Percentiles rank a stretch among this genome's conserved stretches.
Evolutionary conservation across 495 filamentous ascomycete species (phyloP).

Genomic region (Podospora australis): DNA sequence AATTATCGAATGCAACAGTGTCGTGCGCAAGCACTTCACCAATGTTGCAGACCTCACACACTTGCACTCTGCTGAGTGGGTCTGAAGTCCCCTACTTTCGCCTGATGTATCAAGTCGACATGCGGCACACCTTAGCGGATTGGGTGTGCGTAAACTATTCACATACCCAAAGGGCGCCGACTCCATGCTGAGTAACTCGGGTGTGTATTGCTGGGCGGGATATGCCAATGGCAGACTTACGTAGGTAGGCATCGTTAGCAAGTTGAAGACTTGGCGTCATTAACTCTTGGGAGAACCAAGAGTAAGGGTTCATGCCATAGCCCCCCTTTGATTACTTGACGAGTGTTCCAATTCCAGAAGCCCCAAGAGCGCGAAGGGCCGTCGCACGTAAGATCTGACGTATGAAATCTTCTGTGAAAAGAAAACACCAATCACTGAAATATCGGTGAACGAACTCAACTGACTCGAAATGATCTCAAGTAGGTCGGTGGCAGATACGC

Average conservation of each 20-base stretch:
- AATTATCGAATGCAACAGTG: too few relatives aligned
- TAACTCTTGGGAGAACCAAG: too few relatives aligned
- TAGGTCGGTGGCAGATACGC: background rate
- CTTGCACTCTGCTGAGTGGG: too few relatives aligned
- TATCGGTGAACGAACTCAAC: too few relatives aligned
- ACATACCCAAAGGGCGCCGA: too few relatives aligned
- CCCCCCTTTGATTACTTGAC: slow-evolving; percentile 3
- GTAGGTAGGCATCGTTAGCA: too few relatives aligned
- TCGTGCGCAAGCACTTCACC: too few relatives aligned
- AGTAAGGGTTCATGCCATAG: too few relatives aligned
- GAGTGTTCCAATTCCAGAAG: background rate
- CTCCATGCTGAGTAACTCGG: slow-evolving; percentile 1
- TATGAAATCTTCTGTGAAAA: background rate
- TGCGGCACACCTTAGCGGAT: background rate
- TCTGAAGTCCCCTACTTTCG: background rate
- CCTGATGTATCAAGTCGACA: background rate
- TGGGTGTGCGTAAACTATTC: background rate
- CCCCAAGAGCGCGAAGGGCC: background rate
- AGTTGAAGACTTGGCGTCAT: background rate
- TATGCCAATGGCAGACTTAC: too few relatives aligned
- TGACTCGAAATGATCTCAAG: too few relatives aligned
- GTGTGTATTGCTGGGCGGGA: background rate
- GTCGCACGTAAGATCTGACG: slow-evolving; percentile 9
- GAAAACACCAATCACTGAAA: too few relatives aligned
- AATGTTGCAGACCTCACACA: too few relatives aligned